Evolutionary conservation across 805 yeast species (phyloP).

Genomic region (Yamadazyma sp.): DNA sequence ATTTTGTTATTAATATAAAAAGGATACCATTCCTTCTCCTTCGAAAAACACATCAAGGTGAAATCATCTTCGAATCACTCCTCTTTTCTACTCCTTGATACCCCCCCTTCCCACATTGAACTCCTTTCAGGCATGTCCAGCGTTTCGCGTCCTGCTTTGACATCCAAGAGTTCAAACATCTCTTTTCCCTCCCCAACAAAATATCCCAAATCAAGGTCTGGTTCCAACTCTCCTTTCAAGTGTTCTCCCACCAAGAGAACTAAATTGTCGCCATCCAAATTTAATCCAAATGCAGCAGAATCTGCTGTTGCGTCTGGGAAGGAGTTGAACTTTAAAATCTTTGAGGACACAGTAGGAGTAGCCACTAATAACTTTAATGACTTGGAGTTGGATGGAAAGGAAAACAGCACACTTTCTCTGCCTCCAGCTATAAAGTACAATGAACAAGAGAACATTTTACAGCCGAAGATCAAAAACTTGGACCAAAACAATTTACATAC

Average conservation of each 20-base stretch:
- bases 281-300: not conserved
- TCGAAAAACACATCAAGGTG: not conserved
- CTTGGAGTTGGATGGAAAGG: constrained; percentile 16
- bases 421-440: constrained; percentile 10
- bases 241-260: constrained; percentile 14
- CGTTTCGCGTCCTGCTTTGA: constrained; percentile 9
- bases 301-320: constrained; percentile 1
- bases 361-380: constrained; percentile 13
- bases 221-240: constrained; percentile 16
- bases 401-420: constrained; percentile 6
- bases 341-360: constrained; percentile 6
- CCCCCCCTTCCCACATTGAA: not conserved
- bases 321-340: constrained; percentile 8
- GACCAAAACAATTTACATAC: constrained; percentile 8
- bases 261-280: constrained; percentile 11
- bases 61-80: not conserved
- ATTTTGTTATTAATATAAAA: constrained; percentile 6
- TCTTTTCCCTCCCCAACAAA: constrained; percentile 10
- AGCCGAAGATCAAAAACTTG: constrained; percentile 14
- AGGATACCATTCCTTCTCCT: constrained; percentile 1
- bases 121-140: constrained; percentile 9
- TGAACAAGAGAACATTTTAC: constrained; percentile 39
- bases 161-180: constrained; percentile 14
- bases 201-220: constrained; percentile 9
- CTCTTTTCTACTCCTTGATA: constrained; percentile 1